Percentiles rank a stretch among this genome's conserved stretches.
These are phyloP conservation scores for Myxozyma lipomycoides DNA, from an alignment of 805 yeast species.

Conservation along the genomic window DNA sequence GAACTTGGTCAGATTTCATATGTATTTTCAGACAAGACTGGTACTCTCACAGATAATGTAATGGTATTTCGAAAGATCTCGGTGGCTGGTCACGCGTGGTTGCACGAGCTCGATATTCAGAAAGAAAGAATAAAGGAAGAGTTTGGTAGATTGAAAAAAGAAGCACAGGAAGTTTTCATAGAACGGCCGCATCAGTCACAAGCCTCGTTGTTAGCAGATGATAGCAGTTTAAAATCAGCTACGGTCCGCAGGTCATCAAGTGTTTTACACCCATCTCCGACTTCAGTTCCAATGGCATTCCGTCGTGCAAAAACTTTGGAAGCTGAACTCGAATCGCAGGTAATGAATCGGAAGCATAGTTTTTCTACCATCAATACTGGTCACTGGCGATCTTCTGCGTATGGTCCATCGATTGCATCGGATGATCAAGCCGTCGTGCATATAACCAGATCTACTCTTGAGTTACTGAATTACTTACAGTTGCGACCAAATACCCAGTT, in stretches of 20 bases:
- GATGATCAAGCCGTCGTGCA: not conserved
- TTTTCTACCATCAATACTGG: conserved; percentile 4
- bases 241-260: not conserved
- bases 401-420: conserved; percentile 5
- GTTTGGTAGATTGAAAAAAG: conserved; percentile 2
- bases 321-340: conserved; percentile 5
- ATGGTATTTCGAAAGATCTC: conserved; percentile 90
- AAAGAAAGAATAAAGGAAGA: conserved; percentile 31
- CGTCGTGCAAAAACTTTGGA: conserved; percentile 13
- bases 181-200: not conserved
- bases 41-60: conserved; percentile 89
- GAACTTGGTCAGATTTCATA: conserved; percentile 96
- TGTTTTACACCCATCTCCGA: conserved; percentile 1
- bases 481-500: conserved; percentile 63
- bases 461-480: conserved; percentile 67
- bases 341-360: conserved; percentile 1
- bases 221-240: not conserved
- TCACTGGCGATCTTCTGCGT: conserved; percentile 23
- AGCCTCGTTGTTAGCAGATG: not conserved
- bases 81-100: conserved; percentile 85
- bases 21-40: conserved; percentile 93
- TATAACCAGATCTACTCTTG: conserved; percentile 48
- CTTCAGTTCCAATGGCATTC: conserved; percentile 18
- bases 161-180: not conserved
- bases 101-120: conserved; percentile 63